phyloP scores from a whole-genome alignment of 2,329 filamentous ascomycete genomes.

The Aureobasidium sp. region DNA sequence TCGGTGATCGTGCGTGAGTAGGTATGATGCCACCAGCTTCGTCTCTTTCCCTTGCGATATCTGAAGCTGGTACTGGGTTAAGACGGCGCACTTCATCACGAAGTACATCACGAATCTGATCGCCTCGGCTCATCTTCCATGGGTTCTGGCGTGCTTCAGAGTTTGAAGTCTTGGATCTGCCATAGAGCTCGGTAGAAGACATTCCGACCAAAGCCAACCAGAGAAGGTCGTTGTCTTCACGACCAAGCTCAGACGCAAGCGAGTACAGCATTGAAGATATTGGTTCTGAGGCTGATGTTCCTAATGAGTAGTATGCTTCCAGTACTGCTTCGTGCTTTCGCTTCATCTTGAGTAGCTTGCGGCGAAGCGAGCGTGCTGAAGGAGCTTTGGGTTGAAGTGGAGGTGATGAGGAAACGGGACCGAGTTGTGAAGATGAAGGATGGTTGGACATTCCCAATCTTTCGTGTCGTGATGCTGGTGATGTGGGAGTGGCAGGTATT shows the following conservation, averaged over 20 bases:
- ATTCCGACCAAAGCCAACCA: slow-evolving; percentile 97
- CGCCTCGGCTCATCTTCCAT: slow-evolving; percentile 64
- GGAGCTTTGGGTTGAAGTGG: slow-evolving; percentile 67
- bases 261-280: slow-evolving; percentile 96
- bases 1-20: slow-evolving; percentile 87
- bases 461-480: slow-evolving; percentile 22
- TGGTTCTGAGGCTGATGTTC: slow-evolving; percentile 93
- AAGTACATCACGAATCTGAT: slow-evolving; percentile 84
- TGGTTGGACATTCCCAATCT: slow-evolving; percentile 25
- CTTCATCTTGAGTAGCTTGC: slow-evolving; percentile 78
- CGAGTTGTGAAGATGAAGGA: slow-evolving; percentile 49
- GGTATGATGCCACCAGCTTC: slow-evolving; percentile 87
- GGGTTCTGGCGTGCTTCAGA: slow-evolving; percentile 13
- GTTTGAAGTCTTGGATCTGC: slow-evolving; percentile 68
- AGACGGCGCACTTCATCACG: slow-evolving; percentile 94
- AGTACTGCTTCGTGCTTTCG: slow-evolving; percentile 81
- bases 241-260: slow-evolving; percentile 91
- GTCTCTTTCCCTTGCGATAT: slow-evolving; percentile 64
- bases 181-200: slow-evolving; percentile 93
- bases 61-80: slow-evolving; percentile 77
- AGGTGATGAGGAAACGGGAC: slow-evolving; percentile 54
- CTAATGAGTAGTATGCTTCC: slow-evolving; percentile 85
- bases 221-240: slow-evolving; percentile 95
- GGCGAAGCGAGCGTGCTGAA: slow-evolving; percentile 77
- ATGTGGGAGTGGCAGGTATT: slow-evolving; percentile 70